A percentile compares a stretch with the other conserved stretches of the same genome.
phyloP scores from a whole-genome alignment of 768 basidiomycete species.

The Udeniomyces megalosporus region DNA sequence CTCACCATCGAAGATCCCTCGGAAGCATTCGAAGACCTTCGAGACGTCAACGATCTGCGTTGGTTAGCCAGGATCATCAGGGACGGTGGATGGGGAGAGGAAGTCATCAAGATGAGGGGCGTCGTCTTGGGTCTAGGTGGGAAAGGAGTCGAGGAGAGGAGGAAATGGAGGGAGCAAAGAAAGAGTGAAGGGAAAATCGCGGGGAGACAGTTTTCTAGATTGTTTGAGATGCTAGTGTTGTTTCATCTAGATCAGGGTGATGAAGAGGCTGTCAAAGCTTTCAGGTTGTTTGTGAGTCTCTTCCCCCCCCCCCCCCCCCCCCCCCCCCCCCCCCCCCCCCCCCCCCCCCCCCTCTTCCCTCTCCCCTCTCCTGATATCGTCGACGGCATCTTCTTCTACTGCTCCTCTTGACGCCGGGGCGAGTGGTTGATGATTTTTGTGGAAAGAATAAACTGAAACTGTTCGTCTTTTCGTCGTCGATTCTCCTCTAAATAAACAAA shows the following conservation, averaged over 20 bases:
- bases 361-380: too few species aligned
- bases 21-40: conserved; percentile 89
- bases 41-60: conserved; percentile 76
- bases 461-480: background rate
- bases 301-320: background rate
- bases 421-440: too few species aligned
- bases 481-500: too few species aligned
- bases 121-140: too few species aligned
- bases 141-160: conserved; percentile 40
- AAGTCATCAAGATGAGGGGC: background rate
- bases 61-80: conserved; percentile 45
- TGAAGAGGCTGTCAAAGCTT: conserved; percentile 42
- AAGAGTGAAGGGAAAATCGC: conserved; percentile 76
- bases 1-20: conserved; percentile 76
- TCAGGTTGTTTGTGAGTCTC: conserved; percentile 38
- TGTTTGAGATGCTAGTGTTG: conserved; percentile 80
- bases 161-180: conserved; percentile 38
- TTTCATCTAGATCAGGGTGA: conserved; percentile 51
- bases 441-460: background rate
- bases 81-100: conserved; percentile 50
- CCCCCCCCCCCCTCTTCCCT: too few species aligned
- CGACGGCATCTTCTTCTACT: too few species aligned
- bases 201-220: conserved; percentile 82
- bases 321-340: too few species aligned
- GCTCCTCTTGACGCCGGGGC: too few species aligned